A percentile compares a stretch with the other conserved stretches of the same genome.
Conservation (phyloP, 345 rosid species). For the Bruguiera gymnorhiza region DNA sequence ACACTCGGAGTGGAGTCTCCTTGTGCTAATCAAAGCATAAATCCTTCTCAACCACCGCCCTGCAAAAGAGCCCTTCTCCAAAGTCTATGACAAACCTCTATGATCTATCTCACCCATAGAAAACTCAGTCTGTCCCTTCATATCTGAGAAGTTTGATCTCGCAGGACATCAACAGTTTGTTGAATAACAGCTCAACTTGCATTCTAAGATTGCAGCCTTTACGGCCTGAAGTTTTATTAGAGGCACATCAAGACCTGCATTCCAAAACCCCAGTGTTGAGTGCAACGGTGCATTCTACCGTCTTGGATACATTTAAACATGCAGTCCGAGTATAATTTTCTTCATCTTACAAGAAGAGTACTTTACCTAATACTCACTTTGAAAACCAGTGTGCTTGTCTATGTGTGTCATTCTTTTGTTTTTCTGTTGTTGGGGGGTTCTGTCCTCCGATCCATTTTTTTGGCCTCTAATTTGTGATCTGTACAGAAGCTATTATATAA, state of each 20-base stretch:
- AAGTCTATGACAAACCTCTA: slow-evolving; percentile 53
- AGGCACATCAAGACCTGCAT: slow-evolving; percentile 68
- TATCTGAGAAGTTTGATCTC: slow-evolving; percentile 20
- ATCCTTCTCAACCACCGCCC: slow-evolving; percentile 70
- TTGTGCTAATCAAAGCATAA: slow-evolving; percentile 47
- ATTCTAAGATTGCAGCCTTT: slow-evolving; percentile 63
- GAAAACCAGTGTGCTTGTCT: slow-evolving; percentile 38
- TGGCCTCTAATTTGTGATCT: slow-evolving; percentile 41
- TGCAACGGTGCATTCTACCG: slow-evolving; percentile 72
- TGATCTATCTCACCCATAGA: slow-evolving; percentile 28
- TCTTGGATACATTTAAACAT: slow-evolving; percentile 46
- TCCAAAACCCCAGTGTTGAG: slow-evolving; percentile 47
- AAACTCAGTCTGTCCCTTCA: slow-evolving; percentile 19
- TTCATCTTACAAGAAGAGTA: slow-evolving; percentile 25
- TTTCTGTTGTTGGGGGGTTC: slow-evolving; percentile 33
- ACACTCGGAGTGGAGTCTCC: slow-evolving; percentile 89
- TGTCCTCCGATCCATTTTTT: slow-evolving; percentile 41
- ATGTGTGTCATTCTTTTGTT: slow-evolving; percentile 50
- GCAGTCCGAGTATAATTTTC: slow-evolving; percentile 31
- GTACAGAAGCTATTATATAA: slow-evolving; percentile 55
- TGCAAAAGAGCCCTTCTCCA: slow-evolving; percentile 96
- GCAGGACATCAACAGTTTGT: slow-evolving; percentile 19
- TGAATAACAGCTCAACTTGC: slow-evolving; percentile 23
- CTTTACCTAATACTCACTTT: slow-evolving; percentile 27
- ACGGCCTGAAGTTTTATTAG: slow-evolving; percentile 67